Conservation (phyloP, 148 eudicot genomes). For the Rhododendron vialii region DNA sequence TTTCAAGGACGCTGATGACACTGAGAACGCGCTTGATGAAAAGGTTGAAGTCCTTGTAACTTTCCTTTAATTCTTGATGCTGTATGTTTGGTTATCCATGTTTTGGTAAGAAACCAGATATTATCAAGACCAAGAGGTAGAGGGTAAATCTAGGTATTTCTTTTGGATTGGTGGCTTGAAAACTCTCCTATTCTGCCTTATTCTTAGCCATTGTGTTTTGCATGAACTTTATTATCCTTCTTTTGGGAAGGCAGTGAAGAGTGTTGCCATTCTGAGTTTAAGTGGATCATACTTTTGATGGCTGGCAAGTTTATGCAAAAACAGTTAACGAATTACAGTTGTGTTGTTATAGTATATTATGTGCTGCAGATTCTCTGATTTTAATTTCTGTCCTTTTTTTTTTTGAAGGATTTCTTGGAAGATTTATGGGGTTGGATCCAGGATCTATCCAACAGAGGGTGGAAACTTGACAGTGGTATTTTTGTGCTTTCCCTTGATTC, state of each 20-base stretch:
- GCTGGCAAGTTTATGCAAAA: background rate
- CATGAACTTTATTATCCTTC: background rate
- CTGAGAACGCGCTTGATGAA: conserved; percentile 39
- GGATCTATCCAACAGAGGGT: conserved; percentile 67
- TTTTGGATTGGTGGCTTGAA: background rate
- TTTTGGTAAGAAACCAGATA: background rate
- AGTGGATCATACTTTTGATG: background rate
- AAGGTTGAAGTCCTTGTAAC: conserved; percentile 40
- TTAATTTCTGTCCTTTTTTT: background rate
- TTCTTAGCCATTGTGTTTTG: background rate
- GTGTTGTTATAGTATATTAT: background rate
- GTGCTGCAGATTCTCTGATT: background rate
- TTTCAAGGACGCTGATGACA: conserved; percentile 46
- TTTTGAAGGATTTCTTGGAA: conserved; percentile 73
- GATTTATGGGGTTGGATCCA: conserved; percentile 90
- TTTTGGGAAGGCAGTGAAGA: background rate
- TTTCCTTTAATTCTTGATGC: background rate
- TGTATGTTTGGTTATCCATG: background rate
- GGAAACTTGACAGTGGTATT: conserved; percentile 95
- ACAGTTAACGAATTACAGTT: background rate
- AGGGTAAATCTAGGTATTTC: background rate
- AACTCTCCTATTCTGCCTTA: background rate
- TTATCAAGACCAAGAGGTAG: background rate
- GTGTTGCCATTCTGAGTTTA: background rate
- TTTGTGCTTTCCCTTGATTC: conserved; percentile 5